Evolutionary conservation across 1,284 basidiomycete genomes (phyloP), one percentile per base, ranked within the genome.

Genomic region (Ganoderma multipileum): DNA sequence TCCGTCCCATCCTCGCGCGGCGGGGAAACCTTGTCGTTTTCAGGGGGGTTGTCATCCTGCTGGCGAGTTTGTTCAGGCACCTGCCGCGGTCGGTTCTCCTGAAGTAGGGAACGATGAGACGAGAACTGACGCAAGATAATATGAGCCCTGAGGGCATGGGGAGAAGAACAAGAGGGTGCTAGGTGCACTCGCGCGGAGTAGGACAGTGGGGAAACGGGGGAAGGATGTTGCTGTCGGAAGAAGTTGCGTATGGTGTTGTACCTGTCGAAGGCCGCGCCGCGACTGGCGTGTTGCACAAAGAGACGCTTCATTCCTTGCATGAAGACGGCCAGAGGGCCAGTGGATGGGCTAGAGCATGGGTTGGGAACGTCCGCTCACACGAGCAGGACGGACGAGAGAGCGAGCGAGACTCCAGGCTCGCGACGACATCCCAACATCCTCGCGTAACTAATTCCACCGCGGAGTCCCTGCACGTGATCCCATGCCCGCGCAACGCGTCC

Each of bases 201-300:
- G 8, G 64, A 39, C 3, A 44, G 26, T 28, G 64, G 26, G 38
- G 38, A 28, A 66, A 58, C 38, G 26, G 23, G 63, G 42, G 72
- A 66, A 62, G 65, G 50, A 28, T 72, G 75, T 62, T 84, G 82
- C 50, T 76, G 81, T 47, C 78, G 79, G 76, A 89, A 89, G 78
- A 88, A 89, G 18, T 76, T 79, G 65, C 84, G 82, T 50, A 89
- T 86, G 58, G 83, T 78, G 12, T 77, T 77, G 77, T 89, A 89
- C 30, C 87, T 83, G 77, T 87, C 86, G 50, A 83, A 69, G 41
- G 77, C 78, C 6, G 81, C 78, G 18, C 77, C 77, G 33, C 81
- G 81, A 12, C 78, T 77, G 6, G 81, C 72, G 60, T 81, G 81
- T 64, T 72, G 80, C 58, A 79, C 54, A 14, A 76, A 64, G 41